Conservation (phyloP, 108 stramenopile species). For the Cyclostephanos tholiformis region DNA sequence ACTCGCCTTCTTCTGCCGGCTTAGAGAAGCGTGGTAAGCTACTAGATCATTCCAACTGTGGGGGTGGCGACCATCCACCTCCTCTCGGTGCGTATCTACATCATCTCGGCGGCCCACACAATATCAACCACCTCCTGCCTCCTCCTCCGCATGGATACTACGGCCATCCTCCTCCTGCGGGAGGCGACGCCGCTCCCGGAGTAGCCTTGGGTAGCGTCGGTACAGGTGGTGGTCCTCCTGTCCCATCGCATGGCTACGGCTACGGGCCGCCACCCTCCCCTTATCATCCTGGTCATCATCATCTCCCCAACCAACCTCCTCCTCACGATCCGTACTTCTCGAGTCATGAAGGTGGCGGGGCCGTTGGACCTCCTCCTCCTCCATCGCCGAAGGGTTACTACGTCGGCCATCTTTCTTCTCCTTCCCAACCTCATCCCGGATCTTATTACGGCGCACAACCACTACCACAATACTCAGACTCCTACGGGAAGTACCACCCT, state of each 20-base stretch:
- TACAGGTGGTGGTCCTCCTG: background rate
- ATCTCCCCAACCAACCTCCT: background rate
- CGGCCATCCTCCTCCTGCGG: background rate
- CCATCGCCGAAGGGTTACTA: background rate
- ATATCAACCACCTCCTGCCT: background rate
- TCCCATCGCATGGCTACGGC: constrained; percentile 16
- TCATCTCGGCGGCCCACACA: background rate
- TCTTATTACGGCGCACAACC: constrained; percentile 3
- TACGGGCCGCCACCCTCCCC: constrained; percentile 2
- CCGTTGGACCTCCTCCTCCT: constrained; percentile 1
- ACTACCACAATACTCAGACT: constrained; percentile 8
- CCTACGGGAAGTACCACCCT: constrained; percentile 13
- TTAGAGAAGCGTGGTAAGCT: constrained; percentile 30
- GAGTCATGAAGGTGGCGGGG: background rate
- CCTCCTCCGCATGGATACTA: constrained; percentile 9
- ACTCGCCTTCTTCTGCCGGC: constrained; percentile 2
- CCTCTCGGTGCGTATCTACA: constrained; percentile 1
- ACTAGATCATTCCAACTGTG: background rate
- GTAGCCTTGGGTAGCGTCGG: background rate
- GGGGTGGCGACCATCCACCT: background rate
- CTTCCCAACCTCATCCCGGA: constrained; percentile 10
- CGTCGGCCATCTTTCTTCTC: constrained; percentile 18
- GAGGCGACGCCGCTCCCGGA: background rate
- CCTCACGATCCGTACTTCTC: constrained; percentile 4
- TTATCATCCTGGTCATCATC: constrained; percentile 8